Conservation (phyloP, 176 grass and related monocot species). For the Lolium rigidum region DNA sequence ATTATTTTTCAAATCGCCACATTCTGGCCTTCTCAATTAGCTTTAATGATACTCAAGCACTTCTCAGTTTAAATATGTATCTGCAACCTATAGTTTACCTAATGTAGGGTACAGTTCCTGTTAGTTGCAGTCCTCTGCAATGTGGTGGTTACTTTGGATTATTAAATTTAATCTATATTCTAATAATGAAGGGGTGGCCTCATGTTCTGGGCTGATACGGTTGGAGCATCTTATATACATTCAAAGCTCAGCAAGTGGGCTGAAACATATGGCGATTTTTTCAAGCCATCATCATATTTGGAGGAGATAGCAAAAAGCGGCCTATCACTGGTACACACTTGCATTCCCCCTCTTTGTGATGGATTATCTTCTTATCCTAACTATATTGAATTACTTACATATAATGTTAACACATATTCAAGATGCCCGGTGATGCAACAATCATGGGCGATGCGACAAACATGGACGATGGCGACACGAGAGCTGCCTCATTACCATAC, state of each 20-base stretch:
- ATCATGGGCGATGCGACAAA: no score
- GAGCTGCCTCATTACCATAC: no score
- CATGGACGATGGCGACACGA: no score
- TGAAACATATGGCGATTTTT: slow-evolving; percentile 76
- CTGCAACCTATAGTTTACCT: not conserved
- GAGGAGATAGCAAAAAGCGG: slow-evolving; percentile 70
- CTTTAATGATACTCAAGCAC: not conserved
- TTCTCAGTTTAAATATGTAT: not conserved
- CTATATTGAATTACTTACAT: not conserved
- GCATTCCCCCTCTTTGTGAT: not conserved
- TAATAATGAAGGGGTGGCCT: slow-evolving; percentile 77
- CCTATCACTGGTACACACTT: slow-evolving; percentile 64
- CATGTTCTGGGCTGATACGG: slow-evolving; percentile 83
- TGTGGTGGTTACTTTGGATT: not conserved
- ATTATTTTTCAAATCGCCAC: not conserved
- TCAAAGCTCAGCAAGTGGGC: slow-evolving; percentile 78
- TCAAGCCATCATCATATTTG: slow-evolving; percentile 71
- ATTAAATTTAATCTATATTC: slow-evolving; percentile 16
- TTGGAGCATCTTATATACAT: slow-evolving; percentile 79
- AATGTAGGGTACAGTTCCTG: not conserved
- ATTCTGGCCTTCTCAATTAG: not conserved
- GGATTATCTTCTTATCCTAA: not conserved
- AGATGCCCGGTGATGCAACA: no score
- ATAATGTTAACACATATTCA: no score
- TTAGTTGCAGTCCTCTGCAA: not conserved